These are phyloP conservation scores for Quercus phellos DNA, from an alignment of 331 rosid genomes.

Conservation along the genomic window DNA sequence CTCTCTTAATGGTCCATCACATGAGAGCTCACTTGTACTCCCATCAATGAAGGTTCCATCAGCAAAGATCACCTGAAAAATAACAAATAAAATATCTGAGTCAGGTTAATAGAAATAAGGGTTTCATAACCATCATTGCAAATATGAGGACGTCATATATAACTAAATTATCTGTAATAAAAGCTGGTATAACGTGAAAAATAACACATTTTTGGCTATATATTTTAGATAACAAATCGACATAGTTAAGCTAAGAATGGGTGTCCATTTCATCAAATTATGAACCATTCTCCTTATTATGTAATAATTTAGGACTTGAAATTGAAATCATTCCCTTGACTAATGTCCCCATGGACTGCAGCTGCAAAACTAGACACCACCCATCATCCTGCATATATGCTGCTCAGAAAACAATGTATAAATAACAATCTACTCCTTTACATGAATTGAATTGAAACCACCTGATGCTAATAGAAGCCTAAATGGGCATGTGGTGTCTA, in stretches of 20 bases:
- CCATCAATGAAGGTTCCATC: conserved; percentile 94
- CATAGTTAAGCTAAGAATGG: not conserved
- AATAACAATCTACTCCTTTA: not conserved
- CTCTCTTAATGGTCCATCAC: conserved; percentile 91
- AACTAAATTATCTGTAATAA: not conserved
- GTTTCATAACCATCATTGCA: not conserved
- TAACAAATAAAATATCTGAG: not conserved
- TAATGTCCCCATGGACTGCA: not conserved
- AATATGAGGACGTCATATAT: not conserved
- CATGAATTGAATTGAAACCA: not conserved
- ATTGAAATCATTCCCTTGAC: not conserved
- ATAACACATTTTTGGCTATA: not conserved
- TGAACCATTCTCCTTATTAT: not conserved
- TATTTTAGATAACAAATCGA: not conserved
- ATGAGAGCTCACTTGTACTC: conserved; percentile 94
- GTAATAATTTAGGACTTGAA: not conserved
- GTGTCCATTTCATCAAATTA: not conserved
- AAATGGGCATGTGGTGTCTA: not conserved
- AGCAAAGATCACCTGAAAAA: conserved; percentile 82
- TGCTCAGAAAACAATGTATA: not conserved
- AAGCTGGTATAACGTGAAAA: not conserved
- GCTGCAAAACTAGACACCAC: not conserved
- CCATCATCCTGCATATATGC: not conserved
- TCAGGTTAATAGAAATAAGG: not conserved
- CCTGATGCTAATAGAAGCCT: not conserved